A percentile compares a stretch with the other conserved stretches of the same genome.
These are phyloP conservation scores for Botrytis byssoidea DNA, from an alignment of 2,329 filamentous ascomycete species.

Conservation along the genomic window DNA sequence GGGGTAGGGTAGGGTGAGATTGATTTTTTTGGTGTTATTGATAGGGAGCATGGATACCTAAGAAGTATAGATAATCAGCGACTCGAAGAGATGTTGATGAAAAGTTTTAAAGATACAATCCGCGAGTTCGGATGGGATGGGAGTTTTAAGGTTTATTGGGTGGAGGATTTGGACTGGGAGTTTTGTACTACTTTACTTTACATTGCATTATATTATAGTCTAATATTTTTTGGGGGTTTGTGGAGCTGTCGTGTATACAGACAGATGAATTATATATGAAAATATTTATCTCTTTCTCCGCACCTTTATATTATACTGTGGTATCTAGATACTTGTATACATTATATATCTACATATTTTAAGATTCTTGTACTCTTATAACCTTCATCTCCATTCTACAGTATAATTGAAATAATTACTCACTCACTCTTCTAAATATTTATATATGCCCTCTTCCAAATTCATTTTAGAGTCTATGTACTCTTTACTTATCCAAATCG, in stretches of 20 bases:
- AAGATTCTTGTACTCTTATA: no score
- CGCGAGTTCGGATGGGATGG: not conserved
- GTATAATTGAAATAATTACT: no score
- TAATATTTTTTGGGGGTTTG: not conserved
- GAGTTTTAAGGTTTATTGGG: not conserved
- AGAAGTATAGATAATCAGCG: not conserved
- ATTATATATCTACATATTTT: no score
- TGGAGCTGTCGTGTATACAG: fast-evolving
- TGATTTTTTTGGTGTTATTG: not conserved
- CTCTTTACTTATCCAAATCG: no score
- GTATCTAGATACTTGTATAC: no score
- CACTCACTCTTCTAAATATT: no score
- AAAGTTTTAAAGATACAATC: not conserved
- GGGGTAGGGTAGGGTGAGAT: not conserved
- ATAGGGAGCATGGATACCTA: not conserved
- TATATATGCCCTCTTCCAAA: no score
- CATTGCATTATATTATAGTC: not conserved
- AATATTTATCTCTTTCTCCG: fast-evolving
- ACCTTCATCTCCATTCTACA: no score
- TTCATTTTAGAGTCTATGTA: no score
- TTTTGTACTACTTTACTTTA: not conserved
- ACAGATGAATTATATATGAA: not conserved
- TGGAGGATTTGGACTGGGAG: not conserved
- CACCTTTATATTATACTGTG: not conserved
- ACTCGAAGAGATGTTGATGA: not conserved